Base-by-base conservation (phyloP, 2,329 filamentous ascomycete species). In the Periconia macrospinosa region DNA sequence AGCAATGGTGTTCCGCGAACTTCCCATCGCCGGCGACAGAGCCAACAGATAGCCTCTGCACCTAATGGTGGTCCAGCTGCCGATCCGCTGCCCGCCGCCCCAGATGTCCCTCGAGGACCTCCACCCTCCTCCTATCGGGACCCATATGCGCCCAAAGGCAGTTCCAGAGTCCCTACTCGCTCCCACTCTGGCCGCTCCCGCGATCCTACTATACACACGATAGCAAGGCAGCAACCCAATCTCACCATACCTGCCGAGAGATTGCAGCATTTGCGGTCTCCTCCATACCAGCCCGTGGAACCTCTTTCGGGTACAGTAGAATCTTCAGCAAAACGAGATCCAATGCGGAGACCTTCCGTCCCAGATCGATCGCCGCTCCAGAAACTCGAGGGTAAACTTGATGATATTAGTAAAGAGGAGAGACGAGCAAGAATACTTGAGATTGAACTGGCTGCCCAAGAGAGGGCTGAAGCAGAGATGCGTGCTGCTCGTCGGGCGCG, bases 361-460 rank as follows among this genome's bases (percentile, higher is more conserved):
- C 83, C 88, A 53, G 89, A 95, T 71, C 86, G 90, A 66, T 97
- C 93, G 58, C 94, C 95, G 49, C 82, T 99, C 49, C 93, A 99
- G 75, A 94, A 88, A 78, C 84, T 99, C 62, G 93, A 99, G 78
- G 85, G 90, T 68, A 94, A 91, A 66, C 83, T 97, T 67, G 89
- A 89, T 73, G 92, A 90, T 75, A 93, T 97, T 74, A 96, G 90
- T 72, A 97, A 97, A 73, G 92, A 97, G 76, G 92, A 97, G 75
- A 95, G 96, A 74, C 84, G 93, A 59, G 91, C 92, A 9, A 84
- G 91, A 45, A 86, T 93, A 5, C 84, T 92, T 69, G 89, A 93
- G 65, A 91, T 91, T 6, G 93, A 97, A 72, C 81, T 86, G 61
- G 83, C 84, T 42, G 83, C 87, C 17, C 84, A 86, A 62, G 87